Conservation (phyloP, 1,139 yeast species). For the Pichia sp. region DNA sequence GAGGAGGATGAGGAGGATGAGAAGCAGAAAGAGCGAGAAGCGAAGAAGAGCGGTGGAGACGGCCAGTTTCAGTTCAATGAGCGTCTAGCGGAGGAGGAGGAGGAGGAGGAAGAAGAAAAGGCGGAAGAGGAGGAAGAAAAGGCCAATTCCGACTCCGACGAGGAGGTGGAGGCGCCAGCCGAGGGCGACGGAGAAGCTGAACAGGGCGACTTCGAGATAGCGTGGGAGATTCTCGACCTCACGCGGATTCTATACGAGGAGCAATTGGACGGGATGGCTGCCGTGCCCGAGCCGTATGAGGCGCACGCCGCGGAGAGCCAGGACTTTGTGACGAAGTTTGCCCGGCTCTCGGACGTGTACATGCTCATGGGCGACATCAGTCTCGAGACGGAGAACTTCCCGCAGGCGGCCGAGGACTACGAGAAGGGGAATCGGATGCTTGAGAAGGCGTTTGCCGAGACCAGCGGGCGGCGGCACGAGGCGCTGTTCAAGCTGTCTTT, state of each 20-base stretch:
- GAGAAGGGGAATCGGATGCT: constrained; percentile 53
- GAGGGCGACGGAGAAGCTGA: constrained; percentile 40
- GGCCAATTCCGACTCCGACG: constrained; percentile 24
- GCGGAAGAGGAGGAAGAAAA: constrained; percentile 33
- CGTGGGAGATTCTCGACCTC: constrained; percentile 82
- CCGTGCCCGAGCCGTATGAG: constrained; percentile 30
- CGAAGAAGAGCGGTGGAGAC: constrained; percentile 23
- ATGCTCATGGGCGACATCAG: constrained; percentile 87
- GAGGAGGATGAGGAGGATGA: constrained; percentile 15
- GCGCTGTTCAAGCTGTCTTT: constrained; percentile 78
- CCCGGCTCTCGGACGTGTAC: constrained; percentile 60
- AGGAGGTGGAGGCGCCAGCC: constrained; percentile 22
- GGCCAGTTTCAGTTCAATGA: constrained; percentile 16
- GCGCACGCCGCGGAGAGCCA: constrained; percentile 22
- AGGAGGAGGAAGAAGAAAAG: constrained; percentile 35
- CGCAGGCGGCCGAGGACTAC: constrained; percentile 70
- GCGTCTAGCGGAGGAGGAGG: constrained; percentile 11
- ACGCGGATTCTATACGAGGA: constrained; percentile 54
- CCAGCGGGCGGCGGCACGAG: constrained; percentile 64
- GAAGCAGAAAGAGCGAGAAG: constrained; percentile 19
- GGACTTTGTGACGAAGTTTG: not conserved
- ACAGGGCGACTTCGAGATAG: constrained; percentile 74
- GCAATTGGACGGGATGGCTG: constrained; percentile 32
- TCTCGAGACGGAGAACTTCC: constrained; percentile 76
- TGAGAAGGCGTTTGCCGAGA: constrained; percentile 46